A percentile compares a stretch with the other conserved stretches of the same genome.
These are phyloP conservation scores for Pascua sp. DNA, from an alignment of 1,284 basidiomycete genomes.

Conservation along the genomic window DNA sequence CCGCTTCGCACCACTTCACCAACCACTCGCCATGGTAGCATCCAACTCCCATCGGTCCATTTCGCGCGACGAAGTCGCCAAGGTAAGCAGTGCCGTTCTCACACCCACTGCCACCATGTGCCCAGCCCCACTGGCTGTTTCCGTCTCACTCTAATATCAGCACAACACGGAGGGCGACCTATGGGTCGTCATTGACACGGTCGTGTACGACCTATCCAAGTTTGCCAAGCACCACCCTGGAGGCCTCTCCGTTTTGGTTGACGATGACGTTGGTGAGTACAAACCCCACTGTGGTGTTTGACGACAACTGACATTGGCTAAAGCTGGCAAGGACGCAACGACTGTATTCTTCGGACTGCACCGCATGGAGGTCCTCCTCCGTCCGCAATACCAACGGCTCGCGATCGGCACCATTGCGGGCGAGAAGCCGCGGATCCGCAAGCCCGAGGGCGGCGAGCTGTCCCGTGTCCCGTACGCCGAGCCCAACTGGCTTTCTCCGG, in stretches of 20 bases:
- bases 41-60: background rate
- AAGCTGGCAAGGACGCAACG: constrained; percentile 77
- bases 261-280: constrained; percentile 64
- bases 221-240: constrained; percentile 80
- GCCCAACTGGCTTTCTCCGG: constrained; percentile 74
- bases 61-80: constrained; percentile 49
- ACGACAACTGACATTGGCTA: background rate
- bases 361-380: constrained; percentile 69
- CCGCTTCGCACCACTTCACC: no score
- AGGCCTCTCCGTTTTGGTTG: constrained; percentile 70
- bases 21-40: no score
- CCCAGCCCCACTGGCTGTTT: background rate
- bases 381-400: constrained; percentile 67
- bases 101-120: background rate
- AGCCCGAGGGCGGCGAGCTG: constrained; percentile 58
- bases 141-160: constrained; percentile 45
- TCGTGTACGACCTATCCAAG: constrained; percentile 73
- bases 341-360: constrained; percentile 81
- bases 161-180: constrained; percentile 73
- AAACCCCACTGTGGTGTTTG: background rate
- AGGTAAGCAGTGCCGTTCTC: constrained; percentile 30
- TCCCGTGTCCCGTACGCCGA: constrained; percentile 72
- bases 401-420: constrained; percentile 67
- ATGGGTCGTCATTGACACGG: constrained; percentile 80
- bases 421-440: constrained; percentile 59